Percentiles rank a stretch among this genome's conserved stretches.
Evolutionary conservation across 1,139 yeast species (phyloP).

Genomic region (Pichia norvegensis): DNA sequence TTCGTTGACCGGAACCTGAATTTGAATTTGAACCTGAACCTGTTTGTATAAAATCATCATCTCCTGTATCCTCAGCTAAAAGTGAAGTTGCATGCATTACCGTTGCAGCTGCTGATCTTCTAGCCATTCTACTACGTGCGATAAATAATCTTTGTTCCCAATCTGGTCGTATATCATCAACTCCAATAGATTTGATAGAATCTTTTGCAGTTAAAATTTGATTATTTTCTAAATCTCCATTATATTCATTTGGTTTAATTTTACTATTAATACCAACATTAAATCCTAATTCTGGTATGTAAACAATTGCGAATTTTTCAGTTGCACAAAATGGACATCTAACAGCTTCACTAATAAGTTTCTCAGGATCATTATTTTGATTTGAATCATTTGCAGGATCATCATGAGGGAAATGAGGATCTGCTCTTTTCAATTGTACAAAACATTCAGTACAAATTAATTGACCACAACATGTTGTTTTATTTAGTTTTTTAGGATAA

Average conservation of each 20-base stretch:
- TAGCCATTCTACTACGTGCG: constrained; percentile 71
- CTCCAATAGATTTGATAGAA: constrained; percentile 49
- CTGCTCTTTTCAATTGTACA: constrained; percentile 86
- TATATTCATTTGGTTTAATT: constrained; percentile 33
- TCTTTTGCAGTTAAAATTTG: constrained; percentile 8
- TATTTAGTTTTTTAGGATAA: constrained; percentile 71
- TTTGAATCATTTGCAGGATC: constrained; percentile 26
- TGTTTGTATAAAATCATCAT: not conserved
- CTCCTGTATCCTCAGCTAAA: constrained; percentile 42
- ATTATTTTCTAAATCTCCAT: constrained; percentile 12
- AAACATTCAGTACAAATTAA: constrained; percentile 95
- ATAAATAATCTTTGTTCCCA: constrained; percentile 72
- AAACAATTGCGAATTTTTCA: constrained; percentile 78
- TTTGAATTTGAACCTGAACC: constrained; percentile 2
- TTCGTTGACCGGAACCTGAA: not conserved
- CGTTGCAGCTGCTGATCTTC: constrained; percentile 88
- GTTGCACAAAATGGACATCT: constrained; percentile 92
- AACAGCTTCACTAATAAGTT: constrained; percentile 78
- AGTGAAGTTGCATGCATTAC: constrained; percentile 82
- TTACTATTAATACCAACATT: constrained; percentile 47
- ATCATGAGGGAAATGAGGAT: constrained; percentile 94
- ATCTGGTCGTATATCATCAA: constrained; percentile 82
- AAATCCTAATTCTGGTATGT: constrained; percentile 44
- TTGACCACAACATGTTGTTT: constrained; percentile 86
- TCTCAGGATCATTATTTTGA: constrained; percentile 40